Conservation (phyloP, 2,329 filamentous ascomycete genomes). For the Clarireedia hainanense region DNA sequence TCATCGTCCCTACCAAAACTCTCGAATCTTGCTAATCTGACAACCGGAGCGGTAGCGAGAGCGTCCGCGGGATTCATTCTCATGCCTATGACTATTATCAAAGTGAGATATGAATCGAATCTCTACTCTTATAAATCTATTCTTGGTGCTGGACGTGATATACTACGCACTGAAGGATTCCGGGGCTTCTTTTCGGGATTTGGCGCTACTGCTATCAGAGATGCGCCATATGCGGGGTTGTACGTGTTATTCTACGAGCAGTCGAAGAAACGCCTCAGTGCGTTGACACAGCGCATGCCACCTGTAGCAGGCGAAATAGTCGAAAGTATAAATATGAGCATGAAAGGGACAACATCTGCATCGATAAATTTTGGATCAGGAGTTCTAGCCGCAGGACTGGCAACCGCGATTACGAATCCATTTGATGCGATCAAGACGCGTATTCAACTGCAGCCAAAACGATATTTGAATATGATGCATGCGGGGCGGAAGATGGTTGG, state of each 20-base stretch:
- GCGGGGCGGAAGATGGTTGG: constrained; percentile 69
- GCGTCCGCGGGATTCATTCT: constrained; percentile 82
- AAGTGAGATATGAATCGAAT: constrained; percentile 89
- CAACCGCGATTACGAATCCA: constrained; percentile 86
- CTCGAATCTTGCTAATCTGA: constrained; percentile 75
- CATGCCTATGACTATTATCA: constrained; percentile 95
- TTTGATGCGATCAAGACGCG: constrained; percentile 96
- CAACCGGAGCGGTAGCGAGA: constrained; percentile 75
- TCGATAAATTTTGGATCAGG: constrained; percentile 82
- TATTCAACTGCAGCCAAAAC: constrained; percentile 78
- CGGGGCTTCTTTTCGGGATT: constrained; percentile 90
- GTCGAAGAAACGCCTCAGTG: constrained; percentile 55
- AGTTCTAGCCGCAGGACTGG: constrained; percentile 69
- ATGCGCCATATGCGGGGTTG: constrained; percentile 92
- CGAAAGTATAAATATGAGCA: constrained; percentile 7
- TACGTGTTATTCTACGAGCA: constrained; percentile 94
- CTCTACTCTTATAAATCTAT: constrained; percentile 79
- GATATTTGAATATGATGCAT: constrained; percentile 76
- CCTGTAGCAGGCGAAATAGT: constrained; percentile 18
- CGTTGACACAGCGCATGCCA: constrained; percentile 18
- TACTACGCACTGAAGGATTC: constrained; percentile 62
- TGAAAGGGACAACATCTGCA: constrained; percentile 39
- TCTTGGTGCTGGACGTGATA: constrained; percentile 63
- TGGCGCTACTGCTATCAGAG: constrained; percentile 83
- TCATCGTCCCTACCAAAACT: constrained; percentile 76